A percentile compares a stretch with the other conserved stretches of the same genome.
Conservation (phyloP, 208 protist genomes). For the Leishmania martiniquensis region DNA sequence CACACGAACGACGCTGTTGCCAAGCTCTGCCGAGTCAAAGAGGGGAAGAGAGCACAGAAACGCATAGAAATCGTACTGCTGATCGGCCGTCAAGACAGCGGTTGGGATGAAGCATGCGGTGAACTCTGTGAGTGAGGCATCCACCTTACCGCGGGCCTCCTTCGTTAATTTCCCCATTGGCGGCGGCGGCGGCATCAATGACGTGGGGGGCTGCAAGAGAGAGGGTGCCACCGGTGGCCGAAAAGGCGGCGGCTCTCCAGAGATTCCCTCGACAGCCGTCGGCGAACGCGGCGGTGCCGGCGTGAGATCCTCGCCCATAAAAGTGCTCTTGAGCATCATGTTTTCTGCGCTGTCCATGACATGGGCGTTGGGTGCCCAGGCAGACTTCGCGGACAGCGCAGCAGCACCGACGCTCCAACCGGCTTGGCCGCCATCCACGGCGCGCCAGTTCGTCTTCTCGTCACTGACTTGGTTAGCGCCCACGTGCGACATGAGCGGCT, state of each 20-base stretch:
- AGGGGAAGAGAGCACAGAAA: constrained; percentile 37
- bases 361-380: background rate
- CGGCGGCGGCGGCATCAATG: background rate
- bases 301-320: background rate
- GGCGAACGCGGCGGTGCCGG: background rate
- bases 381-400: background rate
- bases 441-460: background rate
- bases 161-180: background rate
- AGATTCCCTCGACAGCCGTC: background rate
- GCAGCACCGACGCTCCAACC: background rate
- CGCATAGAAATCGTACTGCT: constrained; percentile 33
- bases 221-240: background rate
- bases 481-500: constrained; percentile 34
- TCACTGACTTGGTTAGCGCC: background rate
- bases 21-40: constrained; percentile 29
- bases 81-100: constrained; percentile 5
- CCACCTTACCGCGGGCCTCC: background rate
- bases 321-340: background rate
- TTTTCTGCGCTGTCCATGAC: background rate
- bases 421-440: background rate
- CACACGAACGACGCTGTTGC: constrained; percentile 28
- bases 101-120: constrained; percentile 46
- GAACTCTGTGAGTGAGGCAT: constrained; percentile 4
- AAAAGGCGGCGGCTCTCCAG: background rate
- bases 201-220: constrained; percentile 6